A percentile compares a stretch with the other conserved stretches of the same genome.
phyloP scores from a whole-genome alignment of 1,139 yeast genomes.

The Protomyces arabidopsidicola region DNA sequence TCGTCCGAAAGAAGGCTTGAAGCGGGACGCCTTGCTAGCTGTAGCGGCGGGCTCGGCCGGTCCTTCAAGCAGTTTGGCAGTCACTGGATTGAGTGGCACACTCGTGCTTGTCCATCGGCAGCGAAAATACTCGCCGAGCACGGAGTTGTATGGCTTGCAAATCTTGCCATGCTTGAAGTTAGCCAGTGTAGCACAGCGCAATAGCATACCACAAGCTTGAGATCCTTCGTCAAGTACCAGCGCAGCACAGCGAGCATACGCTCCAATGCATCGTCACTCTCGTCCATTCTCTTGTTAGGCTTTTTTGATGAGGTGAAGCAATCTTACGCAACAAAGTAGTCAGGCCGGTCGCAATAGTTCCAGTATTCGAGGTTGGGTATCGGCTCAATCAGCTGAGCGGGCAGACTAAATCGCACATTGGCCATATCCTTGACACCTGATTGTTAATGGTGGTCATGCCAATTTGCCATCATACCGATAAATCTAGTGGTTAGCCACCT shows the following conservation, averaged over 20 bases:
- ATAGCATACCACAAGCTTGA: slow-evolving; percentile 23
- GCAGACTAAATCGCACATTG: slow-evolving; percentile 27
- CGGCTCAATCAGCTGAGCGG: slow-evolving; percentile 30
- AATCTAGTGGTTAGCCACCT: not conserved
- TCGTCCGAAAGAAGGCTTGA: slow-evolving; percentile 13
- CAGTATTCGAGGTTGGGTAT: slow-evolving; percentile 30
- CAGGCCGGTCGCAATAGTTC: slow-evolving; percentile 30
- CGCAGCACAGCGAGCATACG: slow-evolving; percentile 65
- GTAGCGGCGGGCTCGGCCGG: not conserved
- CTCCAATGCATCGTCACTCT: slow-evolving; percentile 25
- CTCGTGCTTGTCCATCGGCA: slow-evolving; percentile 55
- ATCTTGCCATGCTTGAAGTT: slow-evolving; percentile 67
- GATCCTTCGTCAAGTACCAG: slow-evolving; percentile 63
- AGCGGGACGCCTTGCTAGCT: slow-evolving; percentile 2
- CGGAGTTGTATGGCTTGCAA: slow-evolving; percentile 78
- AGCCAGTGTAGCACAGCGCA: slow-evolving; percentile 63
- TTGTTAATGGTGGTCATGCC: not conserved
- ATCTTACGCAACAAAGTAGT: slow-evolving; percentile 24
- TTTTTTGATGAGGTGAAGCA: not conserved
- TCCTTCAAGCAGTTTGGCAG: slow-evolving; percentile 1
- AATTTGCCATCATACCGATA: not conserved
- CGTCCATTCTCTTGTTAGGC: slow-evolving; percentile 16
- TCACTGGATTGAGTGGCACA: slow-evolving; percentile 5
- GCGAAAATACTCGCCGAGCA: slow-evolving; percentile 72
- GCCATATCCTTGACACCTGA: slow-evolving; percentile 30